Evolutionary conservation across 2,329 filamentous ascomycete genomes (phyloP).

Genomic region (Hypoxylon sp.): DNA sequence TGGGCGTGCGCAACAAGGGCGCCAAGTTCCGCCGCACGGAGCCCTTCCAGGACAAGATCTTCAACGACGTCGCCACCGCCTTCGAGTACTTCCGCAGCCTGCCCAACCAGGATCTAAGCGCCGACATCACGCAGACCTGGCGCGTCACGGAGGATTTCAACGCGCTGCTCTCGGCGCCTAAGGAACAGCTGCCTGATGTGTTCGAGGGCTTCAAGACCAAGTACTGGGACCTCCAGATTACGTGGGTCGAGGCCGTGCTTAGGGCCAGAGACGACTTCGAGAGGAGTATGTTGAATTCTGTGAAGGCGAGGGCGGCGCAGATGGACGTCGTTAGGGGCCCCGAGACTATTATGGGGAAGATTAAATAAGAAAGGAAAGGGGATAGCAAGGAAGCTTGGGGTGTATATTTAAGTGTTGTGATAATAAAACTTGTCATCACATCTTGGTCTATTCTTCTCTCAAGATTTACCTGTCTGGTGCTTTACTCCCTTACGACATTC

Average conservation of each 20-base stretch:
- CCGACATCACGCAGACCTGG: slow-evolving; percentile 91
- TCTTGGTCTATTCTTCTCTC: not conserved
- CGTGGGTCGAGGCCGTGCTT: slow-evolving; percentile 95
- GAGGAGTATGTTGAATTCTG: slow-evolving; percentile 85
- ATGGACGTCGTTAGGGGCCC: slow-evolving; percentile 83
- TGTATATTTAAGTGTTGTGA: slow-evolving; percentile 30
- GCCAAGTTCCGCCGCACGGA: slow-evolving; percentile 90
- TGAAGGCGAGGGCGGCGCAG: slow-evolving; percentile 91
- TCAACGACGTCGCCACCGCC: slow-evolving; percentile 89
- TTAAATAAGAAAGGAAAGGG: slow-evolving; percentile 71
- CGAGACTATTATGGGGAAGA: slow-evolving; percentile 95
- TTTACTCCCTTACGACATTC: not conserved
- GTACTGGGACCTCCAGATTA: slow-evolving; percentile 95
- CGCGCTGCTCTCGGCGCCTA: slow-evolving; percentile 82
- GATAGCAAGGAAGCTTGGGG: not conserved
- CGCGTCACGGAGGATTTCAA: slow-evolving; percentile 89
- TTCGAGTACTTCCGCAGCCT: slow-evolving; percentile 89
- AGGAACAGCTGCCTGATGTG: slow-evolving; percentile 78
- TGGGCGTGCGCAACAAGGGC: slow-evolving; percentile 87
- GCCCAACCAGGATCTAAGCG: slow-evolving; percentile 77
- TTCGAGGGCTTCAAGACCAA: slow-evolving; percentile 87
- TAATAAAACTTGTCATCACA: slow-evolving; percentile 16
- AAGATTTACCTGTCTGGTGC: not conserved
- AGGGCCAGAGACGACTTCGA: slow-evolving; percentile 94
- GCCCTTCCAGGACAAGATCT: slow-evolving; percentile 92